phyloP scores from a whole-genome alignment of 176 grass and related monocot genomes.

The Poa pratensis region DNA sequence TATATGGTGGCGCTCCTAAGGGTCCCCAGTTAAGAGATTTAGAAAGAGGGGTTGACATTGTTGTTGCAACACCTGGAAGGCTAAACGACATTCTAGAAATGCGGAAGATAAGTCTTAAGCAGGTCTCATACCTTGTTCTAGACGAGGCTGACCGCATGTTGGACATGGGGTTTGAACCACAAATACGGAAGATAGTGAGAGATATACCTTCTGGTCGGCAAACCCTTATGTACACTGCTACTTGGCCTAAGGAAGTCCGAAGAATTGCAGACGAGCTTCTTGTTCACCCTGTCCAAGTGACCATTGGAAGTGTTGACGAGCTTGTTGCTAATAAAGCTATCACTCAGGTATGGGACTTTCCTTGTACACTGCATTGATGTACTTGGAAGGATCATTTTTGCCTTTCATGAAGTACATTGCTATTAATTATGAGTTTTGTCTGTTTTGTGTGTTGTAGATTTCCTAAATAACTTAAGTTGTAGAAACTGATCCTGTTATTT shows the following conservation, averaged over 20 bases:
- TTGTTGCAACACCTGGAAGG: slow-evolving; percentile 98
- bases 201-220: slow-evolving; percentile 76
- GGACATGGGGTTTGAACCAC: slow-evolving; percentile 94
- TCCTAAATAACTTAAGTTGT: neutral
- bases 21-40: slow-evolving; percentile 90
- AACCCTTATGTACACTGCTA: slow-evolving; percentile 99
- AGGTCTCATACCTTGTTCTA: slow-evolving; percentile 83
- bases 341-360: slow-evolving; percentile 67
- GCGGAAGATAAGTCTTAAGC: slow-evolving; percentile 70
- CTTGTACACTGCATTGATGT: neutral
- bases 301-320: slow-evolving; percentile 90
- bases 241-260: slow-evolving; percentile 96
- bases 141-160: slow-evolving; percentile 90
- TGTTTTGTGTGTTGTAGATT: neutral
- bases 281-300: slow-evolving; percentile 91
- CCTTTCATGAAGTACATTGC: slow-evolving; percentile 9
- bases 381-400: slow-evolving; percentile 22
- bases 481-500: slow-evolving; percentile 16
- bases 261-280: slow-evolving; percentile 93
- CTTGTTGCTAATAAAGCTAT: slow-evolving; percentile 98
- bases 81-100: slow-evolving; percentile 97
- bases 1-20: slow-evolving; percentile 98
- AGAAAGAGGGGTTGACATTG: slow-evolving; percentile 93
- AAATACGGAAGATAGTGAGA: slow-evolving; percentile 94
- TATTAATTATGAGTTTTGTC: neutral